phyloP scores from a whole-genome alignment of 2,329 filamentous ascomycete species.

The Periconia sp. region DNA sequence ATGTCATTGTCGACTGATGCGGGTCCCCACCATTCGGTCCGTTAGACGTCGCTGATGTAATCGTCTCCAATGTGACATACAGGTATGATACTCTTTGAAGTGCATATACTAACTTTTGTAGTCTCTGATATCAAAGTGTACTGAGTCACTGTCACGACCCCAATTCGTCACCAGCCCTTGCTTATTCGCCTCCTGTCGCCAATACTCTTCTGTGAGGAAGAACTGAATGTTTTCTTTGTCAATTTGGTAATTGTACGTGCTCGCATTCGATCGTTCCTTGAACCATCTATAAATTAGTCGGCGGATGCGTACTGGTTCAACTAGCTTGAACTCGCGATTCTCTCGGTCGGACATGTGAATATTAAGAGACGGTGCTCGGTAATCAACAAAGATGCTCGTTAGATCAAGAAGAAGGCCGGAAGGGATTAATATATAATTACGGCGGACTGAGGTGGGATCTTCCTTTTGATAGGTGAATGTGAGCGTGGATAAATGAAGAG shows the following conservation, averaged over 20 bases:
- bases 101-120: neutral
- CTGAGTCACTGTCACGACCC: slow-evolving; percentile 5
- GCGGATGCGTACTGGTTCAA: slow-evolving; percentile 1
- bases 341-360: neutral
- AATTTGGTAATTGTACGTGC: neutral
- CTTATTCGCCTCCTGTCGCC: slow-evolving; percentile 2
- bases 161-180: slow-evolving; percentile 8
- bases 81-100: no score
- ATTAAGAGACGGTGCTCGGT: neutral
- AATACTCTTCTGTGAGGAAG: slow-evolving; percentile 6
- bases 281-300: slow-evolving; percentile 7
- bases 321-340: neutral
- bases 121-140: slow-evolving; percentile 7
- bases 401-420: slow-evolving; percentile 8
- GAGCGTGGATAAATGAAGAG: slow-evolving; percentile 5
- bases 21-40: no score
- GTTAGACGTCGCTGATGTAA: no score
- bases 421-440: neutral
- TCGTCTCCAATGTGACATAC: no score
- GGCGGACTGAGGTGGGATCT: neutral
- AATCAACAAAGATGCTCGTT: neutral
- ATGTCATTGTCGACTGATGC: no score
- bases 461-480: slow-evolving; percentile 8
- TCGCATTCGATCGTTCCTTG: neutral
- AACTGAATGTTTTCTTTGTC: slow-evolving; percentile 4